Conservation (phyloP, 257 asterid species). For the Solanum sparsipilum region DNA sequence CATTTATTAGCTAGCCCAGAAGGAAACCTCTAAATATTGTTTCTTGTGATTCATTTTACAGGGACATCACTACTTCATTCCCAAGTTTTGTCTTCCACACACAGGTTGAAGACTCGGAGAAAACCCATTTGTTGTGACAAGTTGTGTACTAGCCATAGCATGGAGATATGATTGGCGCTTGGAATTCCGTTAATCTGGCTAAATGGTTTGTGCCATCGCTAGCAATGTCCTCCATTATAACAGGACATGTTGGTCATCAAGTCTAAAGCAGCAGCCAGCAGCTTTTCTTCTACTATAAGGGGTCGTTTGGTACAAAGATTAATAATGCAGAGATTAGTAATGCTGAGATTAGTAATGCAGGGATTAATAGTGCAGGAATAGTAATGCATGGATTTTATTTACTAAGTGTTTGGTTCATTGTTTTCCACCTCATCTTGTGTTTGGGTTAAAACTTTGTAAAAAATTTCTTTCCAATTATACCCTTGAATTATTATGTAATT, state of each 20-base stretch:
- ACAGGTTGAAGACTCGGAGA: constrained; percentile 41
- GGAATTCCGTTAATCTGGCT: not conserved
- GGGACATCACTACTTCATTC: constrained; percentile 55
- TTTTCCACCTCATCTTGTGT: no score
- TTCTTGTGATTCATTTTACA: constrained; percentile 12
- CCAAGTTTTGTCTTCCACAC: constrained; percentile 69
- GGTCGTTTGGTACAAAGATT: no score
- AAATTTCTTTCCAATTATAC: no score
- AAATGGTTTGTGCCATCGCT: not conserved
- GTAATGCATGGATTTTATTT: no score
- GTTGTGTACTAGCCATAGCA: not conserved
- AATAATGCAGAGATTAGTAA: no score
- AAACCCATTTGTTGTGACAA: not conserved
- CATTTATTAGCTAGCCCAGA: not conserved
- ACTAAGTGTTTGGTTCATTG: no score
- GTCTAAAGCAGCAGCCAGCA: not conserved
- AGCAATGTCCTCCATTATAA: not conserved
- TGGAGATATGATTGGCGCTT: not conserved
- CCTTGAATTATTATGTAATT: no score
- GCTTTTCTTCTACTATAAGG: not conserved
- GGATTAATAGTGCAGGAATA: no score
- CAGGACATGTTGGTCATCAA: not conserved
- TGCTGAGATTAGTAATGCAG: no score
- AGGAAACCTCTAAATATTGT: not conserved
- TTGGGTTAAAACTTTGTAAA: no score